Evolutionary conservation across 2,329 filamentous ascomycete genomes (phyloP).

Genomic region (Colletotrichum incanum): DNA sequence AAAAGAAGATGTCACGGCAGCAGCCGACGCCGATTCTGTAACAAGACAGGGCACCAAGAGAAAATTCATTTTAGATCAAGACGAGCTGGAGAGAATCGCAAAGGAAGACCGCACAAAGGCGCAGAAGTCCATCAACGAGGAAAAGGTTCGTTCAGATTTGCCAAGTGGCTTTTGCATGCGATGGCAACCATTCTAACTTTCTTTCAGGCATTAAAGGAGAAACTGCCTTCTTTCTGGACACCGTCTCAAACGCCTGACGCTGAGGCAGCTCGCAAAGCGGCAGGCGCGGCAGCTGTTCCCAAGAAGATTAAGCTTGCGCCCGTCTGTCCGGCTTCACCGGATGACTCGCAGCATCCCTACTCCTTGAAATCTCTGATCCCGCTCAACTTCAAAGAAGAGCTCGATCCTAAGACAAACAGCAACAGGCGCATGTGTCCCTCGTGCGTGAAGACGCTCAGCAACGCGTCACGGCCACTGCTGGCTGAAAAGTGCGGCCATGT

Average conservation of each 20-base stretch:
- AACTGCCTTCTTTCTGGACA: conserved; percentile 92
- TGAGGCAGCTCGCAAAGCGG: conserved; percentile 47
- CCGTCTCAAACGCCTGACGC: conserved; percentile 82
- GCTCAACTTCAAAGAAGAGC: conserved; percentile 83
- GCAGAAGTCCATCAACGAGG: conserved; percentile 78
- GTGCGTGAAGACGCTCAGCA: conserved; percentile 87
- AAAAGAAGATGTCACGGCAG: neutral
- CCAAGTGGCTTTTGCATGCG: neutral
- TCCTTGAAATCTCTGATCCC: conserved; percentile 84
- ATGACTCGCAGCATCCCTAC: conserved; percentile 78
- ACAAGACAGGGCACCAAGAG: conserved; percentile 67
- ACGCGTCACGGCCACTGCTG: conserved; percentile 85
- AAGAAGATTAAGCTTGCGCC: conserved; percentile 78
- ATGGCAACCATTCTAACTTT: conserved; percentile 30
- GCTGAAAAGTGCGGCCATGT: conserved; percentile 94
- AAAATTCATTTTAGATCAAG: conserved; percentile 86
- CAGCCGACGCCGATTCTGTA: conserved; percentile 5
- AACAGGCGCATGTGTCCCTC: conserved; percentile 78
- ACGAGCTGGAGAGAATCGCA: conserved; percentile 80
- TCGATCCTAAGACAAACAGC: conserved; percentile 62
- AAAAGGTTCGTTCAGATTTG: conserved; percentile 68
- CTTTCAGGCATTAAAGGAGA: conserved; percentile 37
- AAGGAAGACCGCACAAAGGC: conserved; percentile 79
- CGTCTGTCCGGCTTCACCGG: conserved; percentile 81
- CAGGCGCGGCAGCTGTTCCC: conserved; percentile 37